A percentile compares a stretch with the other conserved stretches of the same genome.
phyloP scores from a whole-genome alignment of 441 rosid species.

The Pelargonium citronellum region DNA sequence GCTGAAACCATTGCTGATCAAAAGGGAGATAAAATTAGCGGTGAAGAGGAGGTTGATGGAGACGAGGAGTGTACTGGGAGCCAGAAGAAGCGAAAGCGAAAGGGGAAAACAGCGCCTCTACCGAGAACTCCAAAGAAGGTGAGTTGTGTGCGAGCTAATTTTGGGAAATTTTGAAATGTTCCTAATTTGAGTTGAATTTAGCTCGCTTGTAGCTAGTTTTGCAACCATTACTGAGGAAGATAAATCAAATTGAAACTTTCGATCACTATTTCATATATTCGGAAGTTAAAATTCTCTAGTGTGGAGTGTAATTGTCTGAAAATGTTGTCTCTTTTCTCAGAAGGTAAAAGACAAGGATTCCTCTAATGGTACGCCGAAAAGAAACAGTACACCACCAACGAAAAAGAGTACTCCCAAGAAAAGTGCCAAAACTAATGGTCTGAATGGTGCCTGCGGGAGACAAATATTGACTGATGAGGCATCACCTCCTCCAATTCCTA shows the following conservation, averaged over 20 bases:
- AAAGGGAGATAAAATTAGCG: slow-evolving; percentile 20
- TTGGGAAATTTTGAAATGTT: background rate
- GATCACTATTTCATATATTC: background rate
- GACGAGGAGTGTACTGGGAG: slow-evolving; percentile 39
- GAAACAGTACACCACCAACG: slow-evolving; percentile 12
- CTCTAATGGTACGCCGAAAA: slow-evolving; percentile 38
- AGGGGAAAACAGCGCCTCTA: slow-evolving; percentile 43
- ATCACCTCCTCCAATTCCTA: slow-evolving; percentile 42
- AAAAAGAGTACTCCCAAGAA: slow-evolving; percentile 41
- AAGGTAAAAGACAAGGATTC: slow-evolving; percentile 40
- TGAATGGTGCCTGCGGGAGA: slow-evolving; percentile 14
- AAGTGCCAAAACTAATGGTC: slow-evolving; percentile 31
- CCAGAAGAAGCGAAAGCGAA: slow-evolving; percentile 48
- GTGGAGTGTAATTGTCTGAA: background rate
- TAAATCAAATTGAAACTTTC: background rate
- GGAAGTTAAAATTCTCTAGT: background rate
- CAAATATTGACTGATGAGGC: slow-evolving; percentile 23
- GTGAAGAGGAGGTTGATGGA: slow-evolving; percentile 29
- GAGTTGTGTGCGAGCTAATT: slow-evolving; percentile 5
- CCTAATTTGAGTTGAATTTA: background rate
- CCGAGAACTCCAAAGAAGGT: slow-evolving; percentile 47
- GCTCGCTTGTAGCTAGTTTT: background rate
- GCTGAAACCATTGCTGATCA: slow-evolving; percentile 33
- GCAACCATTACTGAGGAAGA: background rate
- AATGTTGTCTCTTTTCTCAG: slow-evolving; percentile 13